These are phyloP conservation scores for Trichophyton schoenleinii DNA, from an alignment of 2,329 filamentous ascomycete genomes.

Conservation along the genomic window DNA sequence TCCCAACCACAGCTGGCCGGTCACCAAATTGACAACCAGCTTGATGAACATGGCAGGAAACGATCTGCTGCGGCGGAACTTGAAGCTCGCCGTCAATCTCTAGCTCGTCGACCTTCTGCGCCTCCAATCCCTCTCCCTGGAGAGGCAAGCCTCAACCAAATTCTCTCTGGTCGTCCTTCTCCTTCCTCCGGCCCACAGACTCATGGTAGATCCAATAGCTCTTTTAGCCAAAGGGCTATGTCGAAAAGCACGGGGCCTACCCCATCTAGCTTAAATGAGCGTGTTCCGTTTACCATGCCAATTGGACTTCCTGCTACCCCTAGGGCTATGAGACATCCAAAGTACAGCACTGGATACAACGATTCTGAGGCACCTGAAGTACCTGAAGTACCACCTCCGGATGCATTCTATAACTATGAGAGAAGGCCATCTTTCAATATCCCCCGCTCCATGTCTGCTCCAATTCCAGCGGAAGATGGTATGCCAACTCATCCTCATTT, in stretches of 20 bases:
- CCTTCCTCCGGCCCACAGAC: conserved; percentile 28
- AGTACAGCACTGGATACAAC: conserved; percentile 43
- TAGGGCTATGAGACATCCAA: conserved; percentile 72
- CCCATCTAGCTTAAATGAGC: conserved; percentile 28
- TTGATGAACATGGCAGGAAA: conserved; percentile 40
- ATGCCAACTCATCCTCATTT: conserved; percentile 31
- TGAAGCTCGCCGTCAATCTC: conserved; percentile 73
- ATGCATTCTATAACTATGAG: conserved; percentile 3
- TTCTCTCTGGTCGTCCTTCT: background rate
- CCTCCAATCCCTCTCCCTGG: conserved; percentile 67
- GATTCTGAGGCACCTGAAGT: conserved; percentile 44
- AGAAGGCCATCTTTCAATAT: conserved; percentile 19
- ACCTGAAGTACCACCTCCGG: conserved; percentile 23
- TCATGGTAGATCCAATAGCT: conserved; percentile 25
- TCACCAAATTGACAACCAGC: background rate
- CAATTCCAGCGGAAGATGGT: conserved; percentile 21
- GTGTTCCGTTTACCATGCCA: conserved; percentile 39
- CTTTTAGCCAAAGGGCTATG: conserved; percentile 23
- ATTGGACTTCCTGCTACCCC: conserved; percentile 84
- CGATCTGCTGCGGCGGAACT: conserved; percentile 71
- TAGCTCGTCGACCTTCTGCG: conserved; percentile 66
- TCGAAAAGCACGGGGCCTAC: conserved; percentile 26
- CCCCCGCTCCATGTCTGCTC: conserved; percentile 29
- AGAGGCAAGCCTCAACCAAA: conserved; percentile 24
- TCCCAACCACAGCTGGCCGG: background rate